Conservation (phyloP, 2,329 filamentous ascomycete species). For the Coniochaeta pulveracea region DNA sequence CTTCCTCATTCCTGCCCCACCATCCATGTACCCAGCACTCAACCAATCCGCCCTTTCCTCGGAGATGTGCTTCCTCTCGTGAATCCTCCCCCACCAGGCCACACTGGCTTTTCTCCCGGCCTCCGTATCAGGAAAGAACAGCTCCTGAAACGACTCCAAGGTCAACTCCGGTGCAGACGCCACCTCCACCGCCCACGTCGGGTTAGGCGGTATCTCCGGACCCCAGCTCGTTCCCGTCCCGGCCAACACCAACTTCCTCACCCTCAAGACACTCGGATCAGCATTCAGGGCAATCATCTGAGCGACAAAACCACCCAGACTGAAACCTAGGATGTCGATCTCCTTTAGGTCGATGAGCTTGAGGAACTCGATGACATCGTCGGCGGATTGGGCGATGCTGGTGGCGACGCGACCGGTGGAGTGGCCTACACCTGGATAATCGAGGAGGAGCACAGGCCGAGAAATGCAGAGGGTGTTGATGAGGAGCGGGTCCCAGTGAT, state of each 20-base stretch:
- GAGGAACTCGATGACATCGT: slow-evolving; percentile 15
- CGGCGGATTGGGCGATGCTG: slow-evolving; percentile 16
- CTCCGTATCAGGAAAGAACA: slow-evolving; percentile 1
- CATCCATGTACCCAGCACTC: slow-evolving; percentile 15
- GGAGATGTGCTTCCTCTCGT: slow-evolving; percentile 12
- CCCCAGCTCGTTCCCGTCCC: slow-evolving; percentile 29
- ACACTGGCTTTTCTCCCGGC: slow-evolving; percentile 6
- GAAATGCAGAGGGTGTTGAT: slow-evolving; percentile 29
- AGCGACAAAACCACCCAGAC: slow-evolving; percentile 34
- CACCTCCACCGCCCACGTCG: slow-evolving; percentile 4
- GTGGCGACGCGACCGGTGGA: slow-evolving; percentile 28
- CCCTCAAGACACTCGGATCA: slow-evolving; percentile 15
- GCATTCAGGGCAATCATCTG: slow-evolving; percentile 30
- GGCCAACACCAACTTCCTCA: slow-evolving; percentile 29
- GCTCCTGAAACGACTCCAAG: background rate
- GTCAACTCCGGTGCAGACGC: background rate
- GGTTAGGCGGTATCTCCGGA: slow-evolving; percentile 18
- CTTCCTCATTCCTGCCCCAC: slow-evolving; percentile 14
- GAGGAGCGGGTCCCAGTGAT: slow-evolving; percentile 26
- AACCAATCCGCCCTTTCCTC: slow-evolving; percentile 7
- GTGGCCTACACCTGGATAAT: slow-evolving; percentile 35
- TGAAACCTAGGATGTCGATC: slow-evolving; percentile 36
- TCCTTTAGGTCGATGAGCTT: slow-evolving; percentile 18
- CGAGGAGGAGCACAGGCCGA: slow-evolving; percentile 32
- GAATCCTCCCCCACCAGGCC: slow-evolving; percentile 21